Percentiles rank a stretch among this genome's conserved stretches.
Conservation (phyloP, 2,329 filamentous ascomycete species). For the Neonectria coccinea region DNA sequence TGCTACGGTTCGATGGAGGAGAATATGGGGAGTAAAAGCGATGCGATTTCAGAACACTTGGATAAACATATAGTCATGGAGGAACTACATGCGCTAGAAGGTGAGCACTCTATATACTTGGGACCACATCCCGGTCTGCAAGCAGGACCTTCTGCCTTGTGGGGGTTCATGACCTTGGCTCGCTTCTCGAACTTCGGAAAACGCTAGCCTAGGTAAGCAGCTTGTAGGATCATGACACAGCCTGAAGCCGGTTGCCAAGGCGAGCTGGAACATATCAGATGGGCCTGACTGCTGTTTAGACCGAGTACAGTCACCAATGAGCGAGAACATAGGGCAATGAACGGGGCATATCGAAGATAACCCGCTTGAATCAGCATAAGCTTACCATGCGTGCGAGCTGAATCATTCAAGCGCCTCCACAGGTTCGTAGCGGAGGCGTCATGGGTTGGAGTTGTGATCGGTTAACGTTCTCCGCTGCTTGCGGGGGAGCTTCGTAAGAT, state of each 20-base stretch:
- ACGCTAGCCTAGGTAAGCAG: conserved; percentile 22
- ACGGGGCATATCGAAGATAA: neutral
- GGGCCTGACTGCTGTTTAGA: neutral
- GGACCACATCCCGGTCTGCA: neutral
- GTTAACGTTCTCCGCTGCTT: conserved; percentile 32
- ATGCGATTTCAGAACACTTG: neutral
- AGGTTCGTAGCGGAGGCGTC: conserved; percentile 2
- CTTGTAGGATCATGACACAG: neutral
- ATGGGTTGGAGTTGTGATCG: conserved; percentile 15
- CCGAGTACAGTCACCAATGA: neutral
- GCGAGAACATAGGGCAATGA: neutral
- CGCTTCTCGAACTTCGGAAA: conserved; percentile 15
- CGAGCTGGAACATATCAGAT: neutral
- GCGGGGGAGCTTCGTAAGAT: conserved; percentile 3
- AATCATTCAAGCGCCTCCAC: conserved; percentile 13
- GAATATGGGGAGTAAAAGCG: neutral
- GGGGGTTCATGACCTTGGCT: conserved; percentile 15
- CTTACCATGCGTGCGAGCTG: neutral
- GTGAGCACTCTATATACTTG: neutral
- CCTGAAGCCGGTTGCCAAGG: conserved; percentile 7
- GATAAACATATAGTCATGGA: neutral
- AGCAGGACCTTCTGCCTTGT: neutral
- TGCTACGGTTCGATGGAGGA: neutral
- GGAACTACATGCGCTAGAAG: neutral
- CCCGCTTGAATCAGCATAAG: conserved; percentile 5